Base-by-base conservation (phyloP, 2,329 filamentous ascomycete genomes). In the Annulohypoxylon truncatum region DNA sequence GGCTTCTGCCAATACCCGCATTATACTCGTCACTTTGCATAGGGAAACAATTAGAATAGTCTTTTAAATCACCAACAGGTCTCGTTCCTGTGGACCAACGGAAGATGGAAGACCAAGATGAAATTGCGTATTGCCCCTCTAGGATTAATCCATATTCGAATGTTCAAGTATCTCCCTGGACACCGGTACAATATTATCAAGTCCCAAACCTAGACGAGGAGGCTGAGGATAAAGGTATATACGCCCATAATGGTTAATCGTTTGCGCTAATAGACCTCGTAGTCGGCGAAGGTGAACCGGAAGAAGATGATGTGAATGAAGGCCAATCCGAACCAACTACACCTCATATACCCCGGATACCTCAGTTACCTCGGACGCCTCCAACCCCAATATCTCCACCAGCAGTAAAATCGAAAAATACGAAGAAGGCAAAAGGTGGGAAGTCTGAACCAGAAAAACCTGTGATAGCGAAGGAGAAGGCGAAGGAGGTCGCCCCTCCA, bases 51-150 rank as follows among this genome's bases (percentile, higher is more conserved):
- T 68, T 57, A 51, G 38, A 15, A 55, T 66, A 71, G 47, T 29
- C 50, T 40, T 66, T 66, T 42, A 58, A 60, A 52, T 54, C 35
- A 44, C 55, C 35, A 55, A 61, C 29, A 48, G 40, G 46, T 42
- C 61, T 61, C 40, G 18, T 61, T 68, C 64, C 50, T 57, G 28
- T 29, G 62, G 50, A 48, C 63, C 35, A 62, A 51, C 62, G 54
- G 62, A 72, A 35, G 22, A 75, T 75, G 74, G 47, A 60, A 9
- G 71, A 75, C 38, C 59, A 70, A 47, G 46, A 57, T 48, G 73
- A 69, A 29, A 69, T 74, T 33, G 9, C 66, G 47, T 72, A 61
- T 66, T 74, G 68, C 56, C 62, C 72, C 62, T 65, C 58, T 47
- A 71, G 73, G 52, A 7, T 65, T 20, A 24, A 75, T 55, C 69